Evolutionary conservation across 2,329 filamentous ascomycete species (phyloP).

Genomic region (Colletotrichum acutatum): DNA sequence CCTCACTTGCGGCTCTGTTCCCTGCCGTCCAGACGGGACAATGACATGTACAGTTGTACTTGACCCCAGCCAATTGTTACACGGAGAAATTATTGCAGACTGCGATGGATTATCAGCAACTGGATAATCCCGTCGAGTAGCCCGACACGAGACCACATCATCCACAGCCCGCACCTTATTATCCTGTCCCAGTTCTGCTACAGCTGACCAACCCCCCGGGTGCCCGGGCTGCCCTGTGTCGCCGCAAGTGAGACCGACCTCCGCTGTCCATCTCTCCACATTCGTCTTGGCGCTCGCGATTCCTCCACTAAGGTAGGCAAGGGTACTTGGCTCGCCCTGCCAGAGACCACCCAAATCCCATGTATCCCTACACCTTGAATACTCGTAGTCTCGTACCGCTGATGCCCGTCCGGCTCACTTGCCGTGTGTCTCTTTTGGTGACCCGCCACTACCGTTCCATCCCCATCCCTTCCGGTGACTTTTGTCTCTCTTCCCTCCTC

Average conservation of each 20-base stretch:
- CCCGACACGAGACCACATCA: neutral
- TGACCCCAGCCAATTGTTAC: neutral
- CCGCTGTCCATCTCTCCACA: constrained; percentile 23
- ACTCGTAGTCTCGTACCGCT: neutral
- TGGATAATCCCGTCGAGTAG: constrained; percentile 3
- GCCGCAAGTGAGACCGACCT: constrained; percentile 21
- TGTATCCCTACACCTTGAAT: neutral
- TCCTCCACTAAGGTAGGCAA: neutral
- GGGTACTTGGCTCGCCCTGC: constrained; percentile 7
- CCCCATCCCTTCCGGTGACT: constrained; percentile 24
- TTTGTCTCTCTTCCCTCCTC: constrained; percentile 23
- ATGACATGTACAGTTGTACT: neutral
- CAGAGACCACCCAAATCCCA: neutral
- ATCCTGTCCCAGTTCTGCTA: constrained; percentile 14
- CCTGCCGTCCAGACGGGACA: neutral
- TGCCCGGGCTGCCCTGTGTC: constrained; percentile 26
- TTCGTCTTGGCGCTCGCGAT: constrained; percentile 26
- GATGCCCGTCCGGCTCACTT: neutral
- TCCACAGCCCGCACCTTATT: neutral
- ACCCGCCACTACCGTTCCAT: constrained; percentile 25
- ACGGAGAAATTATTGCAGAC: neutral
- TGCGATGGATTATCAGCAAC: constrained; percentile 5
- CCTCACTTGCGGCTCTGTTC: constrained; percentile 13
- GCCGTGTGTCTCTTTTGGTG: neutral
- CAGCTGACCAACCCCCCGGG: constrained; percentile 23